Base-by-base conservation (phyloP, 129 eudicot species). In the Escallonia rubra region DNA sequence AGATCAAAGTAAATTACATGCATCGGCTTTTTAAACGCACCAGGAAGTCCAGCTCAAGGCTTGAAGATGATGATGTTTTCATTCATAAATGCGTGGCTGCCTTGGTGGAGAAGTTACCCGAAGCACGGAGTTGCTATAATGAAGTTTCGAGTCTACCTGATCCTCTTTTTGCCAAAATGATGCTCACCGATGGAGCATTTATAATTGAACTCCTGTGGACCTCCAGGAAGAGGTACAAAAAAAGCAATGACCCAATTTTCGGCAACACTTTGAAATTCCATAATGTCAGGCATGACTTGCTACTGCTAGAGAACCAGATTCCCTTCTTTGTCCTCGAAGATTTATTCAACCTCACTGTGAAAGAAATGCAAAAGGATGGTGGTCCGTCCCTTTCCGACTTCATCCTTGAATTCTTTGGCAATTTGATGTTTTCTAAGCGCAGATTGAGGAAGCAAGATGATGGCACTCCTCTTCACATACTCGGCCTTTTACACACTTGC, bases 171-270 rank as follows among this genome's bases (percentile, higher is more conserved):
- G 78, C 66, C 7, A 38, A 38, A n/a, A 74, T 74, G 63, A 74
- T 74, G 73, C 58, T 74, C 11, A 66, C 67, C 52, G 79, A 74
- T 74, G 79, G 34, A 41, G 59, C 56, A 15, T 67, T 67, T 68
- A 74, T 74, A 41, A 49, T 67, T 7, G 61, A 59, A 48, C 48
- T 57, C 12, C 5, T 39, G 8, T 41, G 12, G 5, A 12, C 11
- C 12, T 45, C 63, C 3, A 41, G 57, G n/a, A 14, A 67, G 6
- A 4, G 50, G 50, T 46, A 9, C 10, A 9, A 9, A 6, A 46
- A 9, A 46, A 46, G 6, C 50, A 9, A 12, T 10, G n/a, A 61
- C 16, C 38, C 68, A 0, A 48, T 7, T 8, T 16, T 34, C 2
- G 62, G 41, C 23, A 71, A 41, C 12, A 41, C 7, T 0, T 63